Evolutionary conservation across 1,284 basidiomycete species (phyloP), one percentile per base, ranked within the genome.

Genomic region (Meira nashicola): DNA sequence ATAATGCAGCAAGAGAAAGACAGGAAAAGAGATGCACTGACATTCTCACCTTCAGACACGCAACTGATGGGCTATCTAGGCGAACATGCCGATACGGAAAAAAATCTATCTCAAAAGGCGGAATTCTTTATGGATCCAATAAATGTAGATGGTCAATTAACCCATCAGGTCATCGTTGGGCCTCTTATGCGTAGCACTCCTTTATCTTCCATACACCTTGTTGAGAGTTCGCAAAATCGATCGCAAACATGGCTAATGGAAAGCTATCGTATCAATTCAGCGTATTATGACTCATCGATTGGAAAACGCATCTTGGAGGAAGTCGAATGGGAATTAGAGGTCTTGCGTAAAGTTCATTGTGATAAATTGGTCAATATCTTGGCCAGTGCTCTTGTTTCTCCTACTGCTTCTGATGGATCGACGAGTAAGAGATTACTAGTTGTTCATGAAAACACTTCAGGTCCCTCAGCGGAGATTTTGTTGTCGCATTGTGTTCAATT

Each of bases 281-380:
- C 58, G 4, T 67, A 76, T 51, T 78, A 74, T 51, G 63, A 61
- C 19, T 63, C 62, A 19, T 63, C 56, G 25, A 58, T 60, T 19
- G 76, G 75, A 2, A 66, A 68, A 48, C 60, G 69, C 21, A 76
- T 75, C 54, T 53, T 78, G 3, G 70, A 74, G 44, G 76, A 78
- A 46, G 62, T 78, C 17, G 76, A 76, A 48, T 58, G 54, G 17
- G 74, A 76, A 44, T 60, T 78, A 11, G 66, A 66, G 17, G 63
- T 63, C 54, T 57, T 78, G 25, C 52, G 64, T 50, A 59, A 62
- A 19, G 52, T 78, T 15, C 55, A 61, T 19, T 62, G 68, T 19
- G 62, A 65, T 6, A 52, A 58, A 2, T 57, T 78, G 33, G 55
- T 73, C 57, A 70, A 67, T 19, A 57, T 78, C 9, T 57, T 74